Percentiles rank a stretch among this genome's conserved stretches.
Evolutionary conservation across 148 eudicot genomes (phyloP).

Genomic region (Rheum nobile): DNA sequence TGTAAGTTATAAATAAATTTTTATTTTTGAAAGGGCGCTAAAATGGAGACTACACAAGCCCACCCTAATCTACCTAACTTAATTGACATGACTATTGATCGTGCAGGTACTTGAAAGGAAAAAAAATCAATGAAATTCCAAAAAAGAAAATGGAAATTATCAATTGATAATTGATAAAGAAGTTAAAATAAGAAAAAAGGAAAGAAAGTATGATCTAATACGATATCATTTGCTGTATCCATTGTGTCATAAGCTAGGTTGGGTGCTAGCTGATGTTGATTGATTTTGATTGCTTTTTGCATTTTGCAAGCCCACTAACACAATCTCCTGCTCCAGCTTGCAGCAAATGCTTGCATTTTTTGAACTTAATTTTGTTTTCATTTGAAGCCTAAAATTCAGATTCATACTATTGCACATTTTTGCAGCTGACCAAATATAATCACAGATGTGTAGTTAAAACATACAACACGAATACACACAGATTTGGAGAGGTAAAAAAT

Average conservation of each 20-base stretch:
- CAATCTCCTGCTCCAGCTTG: not conserved
- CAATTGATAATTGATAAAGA: not conserved
- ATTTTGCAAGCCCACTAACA: not conserved
- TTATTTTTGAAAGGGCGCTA: not conserved
- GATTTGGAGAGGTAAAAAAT: too few species aligned
- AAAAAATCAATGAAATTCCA: not conserved
- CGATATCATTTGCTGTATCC: slow-evolving; percentile 2
- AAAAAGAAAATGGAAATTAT: not conserved
- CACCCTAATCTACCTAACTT: not conserved
- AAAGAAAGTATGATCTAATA: too few species aligned
- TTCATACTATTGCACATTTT: not conserved
- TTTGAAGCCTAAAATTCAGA: not conserved
- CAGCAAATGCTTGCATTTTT: not conserved
- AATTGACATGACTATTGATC: not conserved
- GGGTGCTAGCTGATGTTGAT: slow-evolving; percentile 2
- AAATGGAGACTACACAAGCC: not conserved
- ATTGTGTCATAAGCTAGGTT: not conserved
- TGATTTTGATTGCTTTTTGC: slow-evolving; percentile 1
- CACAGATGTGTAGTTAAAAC: too few species aligned
- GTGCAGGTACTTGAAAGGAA: not conserved
- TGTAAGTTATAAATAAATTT: too few species aligned
- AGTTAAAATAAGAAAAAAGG: not conserved
- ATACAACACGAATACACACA: too few species aligned
- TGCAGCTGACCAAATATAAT: too few species aligned
- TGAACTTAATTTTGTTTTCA: not conserved